Evolutionary conservation across 169 alveolate species (phyloP).

Genomic region (Ichthyophthirius multifiliis): DNA sequence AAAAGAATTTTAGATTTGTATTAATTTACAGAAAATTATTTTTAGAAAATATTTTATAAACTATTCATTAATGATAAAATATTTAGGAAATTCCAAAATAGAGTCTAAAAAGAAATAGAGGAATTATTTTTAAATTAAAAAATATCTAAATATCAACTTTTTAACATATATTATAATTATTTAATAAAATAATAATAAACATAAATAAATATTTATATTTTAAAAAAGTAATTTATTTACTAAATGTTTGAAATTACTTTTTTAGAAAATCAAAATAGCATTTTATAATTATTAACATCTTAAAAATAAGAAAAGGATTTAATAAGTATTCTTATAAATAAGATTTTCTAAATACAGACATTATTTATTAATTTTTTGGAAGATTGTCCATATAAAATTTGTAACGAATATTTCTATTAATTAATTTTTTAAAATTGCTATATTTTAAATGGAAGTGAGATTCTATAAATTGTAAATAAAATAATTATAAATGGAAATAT

Average conservation of each 20-base stretch:
- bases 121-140: background rate
- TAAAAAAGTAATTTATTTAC: background rate
- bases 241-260: background rate
- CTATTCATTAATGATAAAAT: background rate
- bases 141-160: background rate
- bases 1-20: too few species aligned
- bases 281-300: background rate
- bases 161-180: background rate
- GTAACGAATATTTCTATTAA: background rate
- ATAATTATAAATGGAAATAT: background rate
- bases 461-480: background rate
- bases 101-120: background rate
- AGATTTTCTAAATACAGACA: background rate
- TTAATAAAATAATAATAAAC: background rate
- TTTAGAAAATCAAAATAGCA: background rate
- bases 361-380: background rate
- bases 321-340: background rate
- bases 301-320: background rate
- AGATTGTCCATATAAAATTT: background rate
- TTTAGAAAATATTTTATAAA: background rate
- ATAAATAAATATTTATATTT: background rate
- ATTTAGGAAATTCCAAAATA: background rate
- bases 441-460: background rate
- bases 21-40: background rate
- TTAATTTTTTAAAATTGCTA: background rate